phyloP scores from a whole-genome alignment of 139 green algal species.

The Micromonas commoda region DNA sequence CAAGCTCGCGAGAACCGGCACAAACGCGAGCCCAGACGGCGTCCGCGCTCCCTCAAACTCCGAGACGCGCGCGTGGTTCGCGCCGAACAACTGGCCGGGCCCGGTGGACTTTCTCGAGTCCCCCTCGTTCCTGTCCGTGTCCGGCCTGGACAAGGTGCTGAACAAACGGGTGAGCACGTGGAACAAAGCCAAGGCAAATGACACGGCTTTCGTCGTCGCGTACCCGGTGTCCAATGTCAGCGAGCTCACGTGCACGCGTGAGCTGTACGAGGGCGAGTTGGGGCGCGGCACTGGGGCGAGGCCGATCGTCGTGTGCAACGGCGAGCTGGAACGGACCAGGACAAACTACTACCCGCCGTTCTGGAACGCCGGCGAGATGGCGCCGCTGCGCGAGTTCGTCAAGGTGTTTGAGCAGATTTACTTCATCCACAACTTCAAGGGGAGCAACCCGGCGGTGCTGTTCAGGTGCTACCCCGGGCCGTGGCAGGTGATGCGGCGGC shows the following conservation, averaged over 20 bases:
- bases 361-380: slow-evolving; percentile 57
- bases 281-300: slow-evolving; percentile 18
- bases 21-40: not conserved
- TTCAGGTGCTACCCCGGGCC: slow-evolving; percentile 65
- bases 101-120: not conserved
- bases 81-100: not conserved
- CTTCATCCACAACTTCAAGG: slow-evolving; percentile 85
- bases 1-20: not conserved
- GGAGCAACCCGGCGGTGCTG: slow-evolving; percentile 41
- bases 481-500: slow-evolving; percentile 65
- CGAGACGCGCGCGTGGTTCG: not conserved
- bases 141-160: slow-evolving; percentile 14
- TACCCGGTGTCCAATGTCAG: slow-evolving; percentile 27
- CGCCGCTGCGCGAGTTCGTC: slow-evolving; percentile 49
- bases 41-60: not conserved
- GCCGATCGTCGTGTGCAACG: slow-evolving; percentile 72
- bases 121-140: not conserved
- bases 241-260: slow-evolving; percentile 55
- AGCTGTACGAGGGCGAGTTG: slow-evolving; percentile 44
- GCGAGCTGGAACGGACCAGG: slow-evolving; percentile 64
- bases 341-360: slow-evolving; percentile 58
- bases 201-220: slow-evolving; percentile 15
- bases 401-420: slow-evolving; percentile 50
- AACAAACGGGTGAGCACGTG: not conserved
- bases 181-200: not conserved